Percentiles rank a stretch among this genome's conserved stretches.
Conservation (phyloP, 1,284 basidiomycete genomes). For the Porodaedalea pini region DNA sequence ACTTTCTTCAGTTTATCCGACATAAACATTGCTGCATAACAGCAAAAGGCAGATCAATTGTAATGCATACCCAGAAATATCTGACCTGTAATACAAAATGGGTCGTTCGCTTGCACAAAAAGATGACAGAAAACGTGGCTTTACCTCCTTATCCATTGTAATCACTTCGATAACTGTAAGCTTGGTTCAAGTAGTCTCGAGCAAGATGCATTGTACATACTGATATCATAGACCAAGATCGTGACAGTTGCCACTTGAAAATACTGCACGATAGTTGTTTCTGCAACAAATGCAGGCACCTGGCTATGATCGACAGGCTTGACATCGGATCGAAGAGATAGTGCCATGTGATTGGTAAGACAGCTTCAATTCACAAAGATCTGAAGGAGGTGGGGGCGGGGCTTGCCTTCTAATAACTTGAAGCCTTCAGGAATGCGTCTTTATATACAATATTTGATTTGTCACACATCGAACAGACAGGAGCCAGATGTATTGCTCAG, state of each 20-base stretch:
- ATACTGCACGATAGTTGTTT: background rate
- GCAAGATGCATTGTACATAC: background rate
- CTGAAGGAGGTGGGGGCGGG: too few relatives aligned
- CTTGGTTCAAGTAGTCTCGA: background rate
- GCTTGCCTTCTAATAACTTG: too few relatives aligned
- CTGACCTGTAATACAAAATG: background rate
- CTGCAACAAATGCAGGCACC: background rate
- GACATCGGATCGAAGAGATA: background rate
- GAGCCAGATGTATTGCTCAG: too few relatives aligned
- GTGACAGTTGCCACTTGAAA: background rate
- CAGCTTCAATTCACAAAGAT: too few relatives aligned
- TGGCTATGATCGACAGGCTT: background rate
- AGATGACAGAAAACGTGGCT: background rate
- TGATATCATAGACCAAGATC: background rate
- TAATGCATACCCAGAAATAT: constrained; percentile 2
- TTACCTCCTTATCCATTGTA: background rate
- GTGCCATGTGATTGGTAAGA: too few relatives aligned
- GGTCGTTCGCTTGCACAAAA: background rate
- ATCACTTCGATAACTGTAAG: background rate
- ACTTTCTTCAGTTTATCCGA: background rate
- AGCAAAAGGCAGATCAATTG: too few relatives aligned
- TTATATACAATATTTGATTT: too few relatives aligned
- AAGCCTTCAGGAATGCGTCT: too few relatives aligned
- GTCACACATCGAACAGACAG: too few relatives aligned
- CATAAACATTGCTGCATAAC: background rate